A percentile compares a stretch with the other conserved stretches of the same genome.
phyloP scores from a whole-genome alignment of 2,329 filamentous ascomycete genomes.

The Taxawa tesnikishii region DNA sequence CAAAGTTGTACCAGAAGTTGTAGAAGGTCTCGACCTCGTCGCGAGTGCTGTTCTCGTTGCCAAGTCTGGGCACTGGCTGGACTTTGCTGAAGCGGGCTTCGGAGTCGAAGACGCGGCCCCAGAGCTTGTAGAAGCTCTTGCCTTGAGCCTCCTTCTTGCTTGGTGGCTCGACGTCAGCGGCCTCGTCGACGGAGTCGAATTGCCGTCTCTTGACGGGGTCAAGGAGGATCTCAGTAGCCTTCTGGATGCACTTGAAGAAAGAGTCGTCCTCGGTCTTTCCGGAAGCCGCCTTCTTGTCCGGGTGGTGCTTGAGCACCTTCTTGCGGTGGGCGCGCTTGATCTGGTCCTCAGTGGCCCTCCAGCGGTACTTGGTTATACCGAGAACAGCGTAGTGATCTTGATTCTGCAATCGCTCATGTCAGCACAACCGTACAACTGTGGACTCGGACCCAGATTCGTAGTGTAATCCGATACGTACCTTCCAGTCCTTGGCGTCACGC shows the following conservation, averaged over 20 bases:
- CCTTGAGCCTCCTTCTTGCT: constrained; percentile 72
- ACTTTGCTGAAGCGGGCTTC: constrained; percentile 87
- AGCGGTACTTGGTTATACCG: constrained; percentile 84
- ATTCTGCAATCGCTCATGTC: constrained; percentile 38
- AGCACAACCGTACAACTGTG: not conserved
- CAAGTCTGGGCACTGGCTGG: constrained; percentile 79
- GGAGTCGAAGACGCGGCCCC: constrained; percentile 78
- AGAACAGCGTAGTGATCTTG: constrained; percentile 99
- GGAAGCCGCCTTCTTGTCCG: constrained; percentile 93
- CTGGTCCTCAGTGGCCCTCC: constrained; percentile 87
- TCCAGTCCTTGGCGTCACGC: constrained; percentile 98
- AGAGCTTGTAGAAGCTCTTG: constrained; percentile 85
- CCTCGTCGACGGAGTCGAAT: constrained; percentile 93
- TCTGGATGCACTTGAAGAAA: constrained; percentile 99
- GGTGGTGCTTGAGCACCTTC: constrained; percentile 98
- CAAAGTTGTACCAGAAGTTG: constrained; percentile 99
- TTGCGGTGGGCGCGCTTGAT: constrained; percentile 98
- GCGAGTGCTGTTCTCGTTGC: constrained; percentile 70
- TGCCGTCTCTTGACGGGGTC: constrained; percentile 89
- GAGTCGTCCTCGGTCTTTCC: constrained; percentile 84
- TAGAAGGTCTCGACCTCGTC: constrained; percentile 93
- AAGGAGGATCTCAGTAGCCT: constrained; percentile 83
- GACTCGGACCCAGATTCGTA: not conserved
- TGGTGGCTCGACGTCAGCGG: constrained; percentile 82
- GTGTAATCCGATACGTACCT: constrained; percentile 44